Conservation (phyloP, 495 filamentous ascomycete genomes). For the Penicillium lividum region DNA sequence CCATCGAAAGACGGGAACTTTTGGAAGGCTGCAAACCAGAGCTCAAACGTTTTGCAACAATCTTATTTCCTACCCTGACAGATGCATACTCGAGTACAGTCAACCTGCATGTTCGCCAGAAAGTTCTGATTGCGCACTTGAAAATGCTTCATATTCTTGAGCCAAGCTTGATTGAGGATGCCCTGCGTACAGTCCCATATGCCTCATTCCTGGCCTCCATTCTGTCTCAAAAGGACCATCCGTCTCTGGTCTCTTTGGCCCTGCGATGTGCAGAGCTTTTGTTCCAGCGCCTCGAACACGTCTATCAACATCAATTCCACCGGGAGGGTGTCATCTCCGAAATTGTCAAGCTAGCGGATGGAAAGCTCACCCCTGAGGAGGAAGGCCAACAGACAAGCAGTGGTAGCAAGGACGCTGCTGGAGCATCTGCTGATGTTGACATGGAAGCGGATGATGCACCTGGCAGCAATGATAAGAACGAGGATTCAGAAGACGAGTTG, state of each 20-base stretch:
- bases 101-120: constrained; percentile 95
- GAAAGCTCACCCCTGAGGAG: constrained; percentile 44
- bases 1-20: constrained; percentile 75
- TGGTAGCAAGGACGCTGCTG: constrained; percentile 8
- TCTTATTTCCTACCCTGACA: constrained; percentile 94
- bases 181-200: constrained; percentile 88
- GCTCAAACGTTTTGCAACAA: constrained; percentile 87
- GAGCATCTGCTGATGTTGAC: constrained; percentile 17
- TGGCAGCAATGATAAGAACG: constrained; percentile 47
- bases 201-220: constrained; percentile 97
- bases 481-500: constrained; percentile 55
- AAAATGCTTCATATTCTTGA: constrained; percentile 99
- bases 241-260: constrained; percentile 79
- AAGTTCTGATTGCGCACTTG: constrained; percentile 89
- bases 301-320: constrained; percentile 96
- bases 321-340: constrained; percentile 95
- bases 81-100: constrained; percentile 98
- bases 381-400: constrained; percentile 11
- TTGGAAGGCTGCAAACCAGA: constrained; percentile 80
- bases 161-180: constrained; percentile 76
- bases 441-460: constrained; percentile 19
- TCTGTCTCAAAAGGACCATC: constrained; percentile 92
- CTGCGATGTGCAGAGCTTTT: constrained; percentile 87
- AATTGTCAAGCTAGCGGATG: constrained; percentile 73
- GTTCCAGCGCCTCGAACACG: constrained; percentile 74